Base-by-base conservation (phyloP, 78 protist species). In the Dictyostelium firmibasis region DNA sequence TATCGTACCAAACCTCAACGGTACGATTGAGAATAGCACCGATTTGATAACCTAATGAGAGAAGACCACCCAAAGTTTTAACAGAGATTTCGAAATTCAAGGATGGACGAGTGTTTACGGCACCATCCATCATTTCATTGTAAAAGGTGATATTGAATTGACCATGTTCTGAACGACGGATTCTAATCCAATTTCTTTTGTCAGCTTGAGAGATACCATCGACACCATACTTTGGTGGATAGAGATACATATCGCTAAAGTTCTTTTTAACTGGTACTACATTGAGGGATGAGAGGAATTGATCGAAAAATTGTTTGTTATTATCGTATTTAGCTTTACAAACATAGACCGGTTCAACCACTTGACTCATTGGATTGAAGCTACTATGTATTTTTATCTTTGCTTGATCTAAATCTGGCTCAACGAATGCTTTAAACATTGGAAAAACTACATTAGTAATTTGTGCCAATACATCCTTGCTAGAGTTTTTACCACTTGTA, bases 341-440 rank as follows among this genome's bases (percentile, higher is more conserved):
- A 11, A 89, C 94, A 47, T 47, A 89, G 44, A 87, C 67, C 27
- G 91, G 91, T 41, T 84, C 92, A 35, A 95, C 97, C 2, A 91
- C 95, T 35, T 93, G 95, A 62, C 96, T 85, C 91, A 95, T 82
- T 75, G 97, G 95, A 25, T 95, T 92, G 85, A 78, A 95, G 3
- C 81, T 38, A 23, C 85, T 64, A 20, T 84, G 79, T 18, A 93
- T 92, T 76, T 92, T 91, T 18, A 95, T 81, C 57, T 95, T 85
- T 3, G 97, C 97, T 35, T 83, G 81, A 50, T 82, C 87, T 35
- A 95, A 35, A 62, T 84, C 93, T 72, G 97, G 96, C 36, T 95
- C 97, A 23, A 95, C 92, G 27, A 95, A 95, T 60, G 97, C 96
- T 44, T 95, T 95, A 36, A 92, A 95, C 97, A 95, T 95, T 53